These are phyloP conservation scores for Sporothrix euskadiensis DNA, from an alignment of 2,329 filamentous ascomycete genomes.

Conservation along the genomic window DNA sequence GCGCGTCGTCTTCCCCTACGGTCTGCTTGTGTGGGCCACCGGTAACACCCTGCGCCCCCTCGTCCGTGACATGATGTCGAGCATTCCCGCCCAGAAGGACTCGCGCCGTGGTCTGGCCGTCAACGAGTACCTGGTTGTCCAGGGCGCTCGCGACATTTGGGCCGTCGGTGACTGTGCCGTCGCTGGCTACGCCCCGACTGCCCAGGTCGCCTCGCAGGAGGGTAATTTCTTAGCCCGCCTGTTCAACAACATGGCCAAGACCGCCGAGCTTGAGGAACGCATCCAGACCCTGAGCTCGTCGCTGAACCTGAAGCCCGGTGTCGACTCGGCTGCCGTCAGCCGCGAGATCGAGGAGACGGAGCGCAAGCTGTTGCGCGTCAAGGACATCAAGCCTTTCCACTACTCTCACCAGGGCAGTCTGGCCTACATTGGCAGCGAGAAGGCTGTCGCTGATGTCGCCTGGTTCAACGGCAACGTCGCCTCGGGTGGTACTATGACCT, in stretches of 20 bases:
- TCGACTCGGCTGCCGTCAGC: constrained; percentile 67
- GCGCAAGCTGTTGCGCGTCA: constrained; percentile 82
- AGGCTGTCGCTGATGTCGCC: constrained; percentile 90
- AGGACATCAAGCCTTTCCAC: constrained; percentile 95
- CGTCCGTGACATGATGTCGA: constrained; percentile 85
- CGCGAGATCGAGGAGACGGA: constrained; percentile 81
- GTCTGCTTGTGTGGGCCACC: constrained; percentile 96
- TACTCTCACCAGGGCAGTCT: constrained; percentile 97
- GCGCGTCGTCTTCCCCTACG: constrained; percentile 81
- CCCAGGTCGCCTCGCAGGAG: constrained; percentile 94
- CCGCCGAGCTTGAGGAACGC: constrained; percentile 74
- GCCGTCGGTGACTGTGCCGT: constrained; percentile 96
- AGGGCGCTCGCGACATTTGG: constrained; percentile 96
- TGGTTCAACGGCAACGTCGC: constrained; percentile 98
- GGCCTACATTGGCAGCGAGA: constrained; percentile 97
- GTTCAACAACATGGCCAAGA: constrained; percentile 99
- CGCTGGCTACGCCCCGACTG: constrained; percentile 95
- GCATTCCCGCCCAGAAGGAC: constrained; percentile 92
- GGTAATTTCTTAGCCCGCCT: constrained; percentile 91
- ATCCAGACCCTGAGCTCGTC: constrained; percentile 67
- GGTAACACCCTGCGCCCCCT: constrained; percentile 91
- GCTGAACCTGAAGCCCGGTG: constrained; percentile 62
- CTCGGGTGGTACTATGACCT: constrained; percentile 88
- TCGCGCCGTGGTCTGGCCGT: constrained; percentile 92
- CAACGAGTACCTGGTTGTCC: constrained; percentile 98